Percentiles rank a stretch among this genome's conserved stretches.
phyloP scores from a whole-genome alignment of 495 filamentous ascomycete genomes.

The Clavariopsis aquatica region DNA sequence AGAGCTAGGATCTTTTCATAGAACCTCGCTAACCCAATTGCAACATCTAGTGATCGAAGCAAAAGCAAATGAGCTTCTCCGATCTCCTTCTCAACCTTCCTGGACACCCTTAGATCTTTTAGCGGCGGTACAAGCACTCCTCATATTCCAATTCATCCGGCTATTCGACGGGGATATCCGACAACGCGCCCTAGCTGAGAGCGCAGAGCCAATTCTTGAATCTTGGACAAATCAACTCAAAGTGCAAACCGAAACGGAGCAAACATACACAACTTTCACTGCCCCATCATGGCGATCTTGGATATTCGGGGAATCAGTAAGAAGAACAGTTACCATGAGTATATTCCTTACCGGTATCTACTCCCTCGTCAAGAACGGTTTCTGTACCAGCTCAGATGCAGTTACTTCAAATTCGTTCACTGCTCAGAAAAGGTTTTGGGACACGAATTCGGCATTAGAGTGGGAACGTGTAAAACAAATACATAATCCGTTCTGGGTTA shows the following conservation, averaged over 20 bases:
- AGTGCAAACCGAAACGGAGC: conserved; percentile 20
- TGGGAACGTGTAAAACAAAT: conserved; percentile 33
- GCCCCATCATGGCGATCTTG: conserved; percentile 45
- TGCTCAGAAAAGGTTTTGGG: conserved; percentile 46
- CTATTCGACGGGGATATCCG: conserved; percentile 61
- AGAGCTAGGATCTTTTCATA: too few relatives aligned
- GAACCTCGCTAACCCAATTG: not conserved
- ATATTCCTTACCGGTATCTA: conserved; percentile 48
- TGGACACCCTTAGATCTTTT: conserved; percentile 41
- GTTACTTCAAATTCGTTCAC: conserved; percentile 48
- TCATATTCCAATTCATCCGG: conserved; percentile 57
- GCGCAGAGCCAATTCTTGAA: conserved; percentile 49
- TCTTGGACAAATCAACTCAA: conserved; percentile 48
- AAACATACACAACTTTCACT: conserved; percentile 12
- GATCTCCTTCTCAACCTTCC: conserved; percentile 15
- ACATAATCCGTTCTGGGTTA: conserved; percentile 21
- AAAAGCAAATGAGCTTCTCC: conserved; percentile 29
- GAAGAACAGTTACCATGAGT: conserved; percentile 49
- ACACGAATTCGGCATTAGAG: conserved; percentile 36
- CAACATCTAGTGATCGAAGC: conserved; percentile 27
- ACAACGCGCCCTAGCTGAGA: conserved; percentile 51
- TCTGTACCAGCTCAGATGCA: conserved; percentile 35
- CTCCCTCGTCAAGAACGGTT: conserved; percentile 47
- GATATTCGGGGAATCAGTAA: conserved; percentile 52
- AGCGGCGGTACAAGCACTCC: conserved; percentile 50